phyloP scores from a whole-genome alignment of 1,139 yeast species.

The Blastobotrys apis region DNA sequence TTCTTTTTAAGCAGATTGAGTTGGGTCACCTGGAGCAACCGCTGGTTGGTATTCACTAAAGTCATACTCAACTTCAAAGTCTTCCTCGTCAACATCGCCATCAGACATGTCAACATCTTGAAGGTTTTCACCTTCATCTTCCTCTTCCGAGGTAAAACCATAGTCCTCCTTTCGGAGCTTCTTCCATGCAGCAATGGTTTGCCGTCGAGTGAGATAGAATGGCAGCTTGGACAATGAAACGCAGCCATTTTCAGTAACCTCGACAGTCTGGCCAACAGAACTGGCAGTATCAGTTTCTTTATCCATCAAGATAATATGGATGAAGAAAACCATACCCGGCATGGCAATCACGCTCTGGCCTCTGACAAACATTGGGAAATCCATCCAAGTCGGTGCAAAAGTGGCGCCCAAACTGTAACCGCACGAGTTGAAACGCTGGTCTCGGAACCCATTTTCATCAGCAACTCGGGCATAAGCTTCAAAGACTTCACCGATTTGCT shows the following conservation, averaged over 20 bases:
- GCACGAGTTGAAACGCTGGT: constrained; percentile 17
- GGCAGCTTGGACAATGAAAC: constrained; percentile 17
- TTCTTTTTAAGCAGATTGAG: constrained; percentile 11
- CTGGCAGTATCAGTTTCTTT: constrained; percentile 17
- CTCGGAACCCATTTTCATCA: constrained; percentile 17
- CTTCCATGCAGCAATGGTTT: constrained; percentile 19
- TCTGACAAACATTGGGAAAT: constrained; percentile 18
- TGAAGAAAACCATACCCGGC: constrained; percentile 15
- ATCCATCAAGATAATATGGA: constrained; percentile 15
- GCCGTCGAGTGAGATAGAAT: constrained; percentile 16
- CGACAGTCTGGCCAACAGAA: constrained; percentile 18
- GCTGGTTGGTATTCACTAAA: constrained; percentile 30
- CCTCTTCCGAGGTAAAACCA: constrained; percentile 17
- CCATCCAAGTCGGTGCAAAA: constrained; percentile 19
- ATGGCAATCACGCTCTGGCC: constrained; percentile 15
- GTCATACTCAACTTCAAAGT: constrained; percentile 22
- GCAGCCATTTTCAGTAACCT: constrained; percentile 16
- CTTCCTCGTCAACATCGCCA: constrained; percentile 22
- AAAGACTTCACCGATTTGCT: constrained; percentile 16
- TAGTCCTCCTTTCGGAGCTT: constrained; percentile 17
- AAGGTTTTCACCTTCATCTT: constrained; percentile 16
- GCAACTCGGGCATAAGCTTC: constrained; percentile 17
- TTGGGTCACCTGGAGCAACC: constrained; percentile 16
- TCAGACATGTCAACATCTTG: constrained; percentile 21
- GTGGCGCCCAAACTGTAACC: constrained; percentile 18